Conservation (phyloP, 2,329 filamentous ascomycete genomes). For the Akanthomyces muscarius region DNA sequence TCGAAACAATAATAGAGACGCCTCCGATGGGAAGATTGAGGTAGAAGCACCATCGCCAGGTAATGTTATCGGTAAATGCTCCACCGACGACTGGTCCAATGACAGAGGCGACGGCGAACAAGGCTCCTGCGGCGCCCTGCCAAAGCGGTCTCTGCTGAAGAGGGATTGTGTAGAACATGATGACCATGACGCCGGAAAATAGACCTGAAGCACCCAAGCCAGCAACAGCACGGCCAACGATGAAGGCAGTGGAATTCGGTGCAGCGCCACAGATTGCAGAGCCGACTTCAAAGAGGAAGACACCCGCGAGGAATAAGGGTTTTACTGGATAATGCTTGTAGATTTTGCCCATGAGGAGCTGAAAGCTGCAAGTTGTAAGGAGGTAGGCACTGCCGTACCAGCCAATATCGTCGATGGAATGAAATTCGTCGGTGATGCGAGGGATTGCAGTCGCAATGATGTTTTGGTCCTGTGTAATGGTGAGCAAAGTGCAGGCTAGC, state of each 20-base stretch:
- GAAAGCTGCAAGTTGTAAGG: conserved; percentile 47
- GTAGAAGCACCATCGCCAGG: conserved; percentile 30
- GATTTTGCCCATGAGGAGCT: conserved; percentile 46
- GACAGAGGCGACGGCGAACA: conserved; percentile 35
- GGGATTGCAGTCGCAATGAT: conserved; percentile 38
- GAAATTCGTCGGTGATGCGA: conserved; percentile 32
- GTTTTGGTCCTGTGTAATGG: conserved; percentile 28
- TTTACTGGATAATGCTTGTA: conserved; percentile 50
- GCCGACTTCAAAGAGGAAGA: conserved; percentile 36
- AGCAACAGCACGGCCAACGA: conserved; percentile 21
- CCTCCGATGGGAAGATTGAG: conserved; percentile 29
- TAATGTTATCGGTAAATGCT: conserved; percentile 24
- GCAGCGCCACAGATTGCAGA: conserved; percentile 30
- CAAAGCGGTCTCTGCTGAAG: conserved; percentile 31
- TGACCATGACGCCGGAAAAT: conserved; percentile 33
- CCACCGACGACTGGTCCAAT: conserved; percentile 22
- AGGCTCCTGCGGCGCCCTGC: conserved; percentile 33
- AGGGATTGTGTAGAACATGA: conserved; percentile 26
- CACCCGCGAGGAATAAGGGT: conserved; percentile 27
- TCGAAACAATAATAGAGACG: conserved; percentile 24
- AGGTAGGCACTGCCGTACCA: conserved; percentile 43
- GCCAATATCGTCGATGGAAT: conserved; percentile 39
- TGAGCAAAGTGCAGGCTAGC: background rate
- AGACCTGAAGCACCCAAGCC: conserved; percentile 32
- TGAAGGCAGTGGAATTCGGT: conserved; percentile 19